These are phyloP conservation scores for Leccinum fibrillosum DNA, from an alignment of 768 basidiomycete species.

Conservation along the genomic window DNA sequence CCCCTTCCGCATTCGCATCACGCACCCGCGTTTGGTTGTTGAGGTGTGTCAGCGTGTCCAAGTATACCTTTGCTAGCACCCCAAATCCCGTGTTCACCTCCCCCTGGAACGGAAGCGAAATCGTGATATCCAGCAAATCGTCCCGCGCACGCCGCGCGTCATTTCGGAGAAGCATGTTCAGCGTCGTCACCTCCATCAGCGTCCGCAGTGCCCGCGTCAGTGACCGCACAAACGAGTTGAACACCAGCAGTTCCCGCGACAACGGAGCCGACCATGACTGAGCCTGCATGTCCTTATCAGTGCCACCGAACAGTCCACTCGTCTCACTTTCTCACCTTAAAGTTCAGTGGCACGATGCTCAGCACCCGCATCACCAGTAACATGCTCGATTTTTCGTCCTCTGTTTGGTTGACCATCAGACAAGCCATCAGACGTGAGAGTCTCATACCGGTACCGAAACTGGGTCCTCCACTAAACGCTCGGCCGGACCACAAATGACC, in stretches of 20 bases:
- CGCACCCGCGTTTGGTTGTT: constrained; percentile 76
- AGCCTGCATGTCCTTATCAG: constrained; percentile 44
- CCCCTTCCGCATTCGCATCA: constrained; percentile 74
- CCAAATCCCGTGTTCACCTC: constrained; percentile 99
- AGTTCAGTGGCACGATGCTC: constrained; percentile 91
- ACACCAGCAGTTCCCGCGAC: constrained; percentile 93
- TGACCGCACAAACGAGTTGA: constrained; percentile 96
- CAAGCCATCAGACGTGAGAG: constrained; percentile 30
- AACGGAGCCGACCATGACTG: constrained; percentile 95
- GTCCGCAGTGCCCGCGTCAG: constrained; percentile 88
- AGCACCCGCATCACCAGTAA: constrained; percentile 94
- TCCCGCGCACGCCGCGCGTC: constrained; percentile 87
- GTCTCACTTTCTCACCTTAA: constrained; percentile 60
- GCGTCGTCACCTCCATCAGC: constrained; percentile 83
- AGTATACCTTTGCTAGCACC: constrained; percentile 93
- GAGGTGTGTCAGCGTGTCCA: constrained; percentile 88
- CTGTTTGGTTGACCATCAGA: constrained; percentile 41
- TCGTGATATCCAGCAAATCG: constrained; percentile 87
- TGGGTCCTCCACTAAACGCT: constrained; percentile 91
- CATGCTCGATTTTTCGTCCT: constrained; percentile 93
- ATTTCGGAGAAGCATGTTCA: constrained; percentile 89
- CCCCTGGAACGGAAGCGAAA: constrained; percentile 90
- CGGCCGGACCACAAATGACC: constrained; percentile 86
- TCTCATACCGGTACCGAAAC: constrained; percentile 80
- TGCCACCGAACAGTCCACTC: neutral